Conservation (phyloP, 192 early-diverging fungal genomes). For the Entomortierella chlamydospora region DNA sequence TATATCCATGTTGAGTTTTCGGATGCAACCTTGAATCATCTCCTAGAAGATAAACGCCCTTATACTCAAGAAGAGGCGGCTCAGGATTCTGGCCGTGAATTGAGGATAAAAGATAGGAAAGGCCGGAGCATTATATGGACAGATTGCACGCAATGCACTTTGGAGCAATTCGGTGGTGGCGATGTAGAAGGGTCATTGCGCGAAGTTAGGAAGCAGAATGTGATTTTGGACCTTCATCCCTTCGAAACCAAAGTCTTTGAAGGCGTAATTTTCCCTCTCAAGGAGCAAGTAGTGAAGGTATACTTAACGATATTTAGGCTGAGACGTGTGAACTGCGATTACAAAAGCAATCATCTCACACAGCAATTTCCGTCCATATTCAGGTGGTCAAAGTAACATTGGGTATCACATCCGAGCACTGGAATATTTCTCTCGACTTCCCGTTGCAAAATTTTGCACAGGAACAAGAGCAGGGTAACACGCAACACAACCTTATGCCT, state of each 20-base stretch:
- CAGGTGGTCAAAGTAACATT: conserved; percentile 60
- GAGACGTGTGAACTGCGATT: neutral
- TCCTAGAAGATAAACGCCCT: conserved; percentile 49
- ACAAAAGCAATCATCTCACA: conserved; percentile 21
- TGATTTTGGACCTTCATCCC: conserved; percentile 62
- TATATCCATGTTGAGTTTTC: conserved; percentile 69
- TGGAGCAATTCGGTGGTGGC: conserved; percentile 3
- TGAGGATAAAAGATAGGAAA: conserved; percentile 25
- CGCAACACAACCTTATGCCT: conserved; percentile 23
- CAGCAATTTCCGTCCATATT: neutral
- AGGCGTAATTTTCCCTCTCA: conserved; percentile 61
- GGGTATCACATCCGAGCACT: conserved; percentile 56
- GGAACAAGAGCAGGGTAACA: conserved; percentile 24
- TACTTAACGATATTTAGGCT: neutral
- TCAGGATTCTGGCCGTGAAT: neutral
- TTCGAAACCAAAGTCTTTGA: conserved; percentile 69
- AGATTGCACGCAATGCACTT: conserved; percentile 41
- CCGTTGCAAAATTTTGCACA: conserved; percentile 32
- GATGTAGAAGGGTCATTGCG: neutral
- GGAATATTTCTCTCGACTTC: conserved; percentile 61
- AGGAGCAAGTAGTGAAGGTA: conserved; percentile 73
- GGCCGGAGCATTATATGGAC: conserved; percentile 34
- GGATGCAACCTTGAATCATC: conserved; percentile 68
- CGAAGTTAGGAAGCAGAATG: conserved; percentile 51
- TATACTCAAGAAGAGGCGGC: conserved; percentile 7